Percentiles rank a stretch among this genome's conserved stretches.
These are phyloP conservation scores for Cutaneotrichosporon cutaneum DNA, from an alignment of 1,284 basidiomycete genomes.

Conservation along the genomic window DNA sequence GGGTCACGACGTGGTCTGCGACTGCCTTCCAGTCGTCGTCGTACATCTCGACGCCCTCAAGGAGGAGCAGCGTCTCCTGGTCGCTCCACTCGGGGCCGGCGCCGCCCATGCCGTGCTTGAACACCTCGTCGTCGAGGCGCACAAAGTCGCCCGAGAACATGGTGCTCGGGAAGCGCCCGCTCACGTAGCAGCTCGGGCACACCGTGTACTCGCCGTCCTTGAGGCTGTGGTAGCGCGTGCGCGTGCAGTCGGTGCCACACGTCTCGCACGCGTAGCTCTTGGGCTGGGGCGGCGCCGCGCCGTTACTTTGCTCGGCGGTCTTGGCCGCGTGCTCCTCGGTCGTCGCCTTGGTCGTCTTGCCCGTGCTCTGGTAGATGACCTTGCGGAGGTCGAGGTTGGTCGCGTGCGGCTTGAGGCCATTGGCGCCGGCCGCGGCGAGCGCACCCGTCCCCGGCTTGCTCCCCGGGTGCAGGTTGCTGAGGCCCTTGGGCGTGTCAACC, in stretches of 20 bases:
- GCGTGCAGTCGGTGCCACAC: conserved; percentile 88
- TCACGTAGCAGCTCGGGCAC: conserved; percentile 87
- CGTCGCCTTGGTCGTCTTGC: conserved; percentile 64
- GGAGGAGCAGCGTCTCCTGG: conserved; percentile 80
- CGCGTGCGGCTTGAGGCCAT: conserved; percentile 61
- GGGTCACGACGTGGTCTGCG: conserved; percentile 86
- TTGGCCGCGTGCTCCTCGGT: conserved; percentile 64
- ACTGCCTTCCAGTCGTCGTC: conserved; percentile 95
- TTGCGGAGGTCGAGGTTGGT: conserved; percentile 71
- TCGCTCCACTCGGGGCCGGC: conserved; percentile 78
- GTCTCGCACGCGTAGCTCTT: conserved; percentile 80
- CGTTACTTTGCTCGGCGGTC: conserved; percentile 60
- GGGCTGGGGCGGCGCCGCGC: conserved; percentile 53
- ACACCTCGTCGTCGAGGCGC: conserved; percentile 66
- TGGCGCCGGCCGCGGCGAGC: conserved; percentile 56
- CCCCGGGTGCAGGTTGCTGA: conserved; percentile 88
- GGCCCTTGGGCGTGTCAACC: conserved; percentile 91
- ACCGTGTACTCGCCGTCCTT: conserved; percentile 89
- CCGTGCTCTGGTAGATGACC: conserved; percentile 84
- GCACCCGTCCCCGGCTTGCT: conserved; percentile 58
- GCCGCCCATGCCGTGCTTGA: conserved; percentile 57
- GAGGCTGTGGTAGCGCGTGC: conserved; percentile 85
- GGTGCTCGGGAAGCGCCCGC: conserved; percentile 90
- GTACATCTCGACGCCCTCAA: conserved; percentile 97
- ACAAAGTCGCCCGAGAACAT: conserved; percentile 99